Base-by-base conservation (phyloP, 306 rosid species). In the Sindora glabra region DNA sequence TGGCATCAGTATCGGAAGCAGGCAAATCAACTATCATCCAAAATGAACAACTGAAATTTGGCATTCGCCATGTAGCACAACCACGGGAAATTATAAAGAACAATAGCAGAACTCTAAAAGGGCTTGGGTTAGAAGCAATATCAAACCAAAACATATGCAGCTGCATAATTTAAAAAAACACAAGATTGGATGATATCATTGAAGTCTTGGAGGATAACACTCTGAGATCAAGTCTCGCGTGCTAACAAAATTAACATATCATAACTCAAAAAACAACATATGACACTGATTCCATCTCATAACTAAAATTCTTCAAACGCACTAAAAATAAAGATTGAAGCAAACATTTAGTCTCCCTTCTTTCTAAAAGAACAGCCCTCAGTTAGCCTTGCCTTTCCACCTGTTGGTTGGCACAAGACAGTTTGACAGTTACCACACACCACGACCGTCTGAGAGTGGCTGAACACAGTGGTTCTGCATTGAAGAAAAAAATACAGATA, bases 401-500 rank as follows among this genome's bases (percentile, higher is more conserved):
- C 64, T 6, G 64, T 58, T 3, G 64, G 64, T 38, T 58, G 64
- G 51, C 64, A 58, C 17, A 58, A 26, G 33, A 58, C 64, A 8
- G 64, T 58, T 38, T 58, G 64, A 38, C 64, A 58, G 51, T 58
- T 58, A 12, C 64, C 64, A 2, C 64, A 58, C 1, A 58, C 64
- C 38, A 58, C 64, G 18, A 58, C 64, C 5, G 64, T 58, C 24
- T 56, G 48, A 15, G 63, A 56, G 63, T 39, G 63, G 27, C 63
- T 56, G 27, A 56, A 56, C 7, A 56, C 64, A 24, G 64, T 58
- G 11, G 64, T 58, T 25, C 64, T 58, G 50, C 50, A 25, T 39
- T 8, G 3, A 47, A 3, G 24, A 11, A 32, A 33, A 29, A 6
- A 4, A n/a, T n/a, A 34, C 21, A 14, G 14, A 42, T 6, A 8